These are phyloP conservation scores for Blastocystis hominis DNA, from an alignment of 352 stramenopile genomes.

Conservation along the genomic window DNA sequence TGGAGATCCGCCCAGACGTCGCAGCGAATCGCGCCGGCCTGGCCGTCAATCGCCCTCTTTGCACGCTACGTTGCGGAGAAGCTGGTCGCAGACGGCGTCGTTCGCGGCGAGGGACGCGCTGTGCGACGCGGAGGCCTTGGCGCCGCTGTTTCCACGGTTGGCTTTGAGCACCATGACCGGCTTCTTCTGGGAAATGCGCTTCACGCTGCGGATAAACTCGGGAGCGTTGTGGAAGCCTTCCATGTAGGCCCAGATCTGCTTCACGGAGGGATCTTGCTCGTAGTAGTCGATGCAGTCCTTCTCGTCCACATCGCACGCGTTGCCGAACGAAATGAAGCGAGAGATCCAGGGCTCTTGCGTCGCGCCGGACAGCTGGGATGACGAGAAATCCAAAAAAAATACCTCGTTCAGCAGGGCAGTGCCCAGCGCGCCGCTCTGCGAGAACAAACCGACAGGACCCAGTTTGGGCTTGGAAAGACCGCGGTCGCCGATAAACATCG, in stretches of 20 bases:
- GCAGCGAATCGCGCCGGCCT: constrained; percentile 20
- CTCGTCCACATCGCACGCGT: constrained; percentile 53
- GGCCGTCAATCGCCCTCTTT: not conserved
- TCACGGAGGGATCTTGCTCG: constrained; percentile 1
- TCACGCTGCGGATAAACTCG: constrained; percentile 19
- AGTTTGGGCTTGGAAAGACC: constrained; percentile 22
- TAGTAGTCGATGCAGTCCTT: constrained; percentile 55
- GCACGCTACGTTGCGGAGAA: not conserved
- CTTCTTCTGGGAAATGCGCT: constrained; percentile 15
- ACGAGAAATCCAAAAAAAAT: not conserved
- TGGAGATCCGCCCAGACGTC: constrained; percentile 37
- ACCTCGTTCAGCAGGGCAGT: constrained; percentile 30
- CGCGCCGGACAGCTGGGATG: not conserved
- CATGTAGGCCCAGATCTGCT: constrained; percentile 53
- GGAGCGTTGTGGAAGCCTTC: constrained; percentile 54
- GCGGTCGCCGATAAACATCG: constrained; percentile 32
- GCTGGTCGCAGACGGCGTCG: constrained; percentile 28
- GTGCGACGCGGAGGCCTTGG: constrained; percentile 48
- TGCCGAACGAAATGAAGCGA: constrained; percentile 43
- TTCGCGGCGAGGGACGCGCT: constrained; percentile 34
- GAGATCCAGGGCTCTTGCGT: constrained; percentile 38
- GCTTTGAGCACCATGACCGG: constrained; percentile 49
- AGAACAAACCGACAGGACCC: constrained; percentile 33
- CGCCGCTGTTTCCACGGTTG: constrained; percentile 30
- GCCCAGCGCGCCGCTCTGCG: constrained; percentile 27